Conservation (phyloP, 306 rosid species). For the Quercus berberidifolia region DNA sequence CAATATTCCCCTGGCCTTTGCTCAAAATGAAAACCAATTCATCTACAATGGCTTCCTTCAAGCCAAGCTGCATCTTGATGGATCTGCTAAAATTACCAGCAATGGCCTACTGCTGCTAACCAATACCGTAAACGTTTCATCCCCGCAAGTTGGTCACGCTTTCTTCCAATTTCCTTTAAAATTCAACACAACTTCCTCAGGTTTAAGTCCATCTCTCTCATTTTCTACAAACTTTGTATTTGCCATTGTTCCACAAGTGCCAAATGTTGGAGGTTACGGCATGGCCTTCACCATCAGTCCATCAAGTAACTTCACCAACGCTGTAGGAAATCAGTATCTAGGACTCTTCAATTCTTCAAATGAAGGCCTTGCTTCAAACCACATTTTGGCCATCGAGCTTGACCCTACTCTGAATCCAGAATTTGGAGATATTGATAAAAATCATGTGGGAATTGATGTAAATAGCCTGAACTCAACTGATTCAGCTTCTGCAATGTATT, state of each 20-base stretch:
- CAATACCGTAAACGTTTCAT: neutral
- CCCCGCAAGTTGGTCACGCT: neutral
- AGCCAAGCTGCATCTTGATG: neutral
- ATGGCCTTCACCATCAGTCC: constrained; percentile 26
- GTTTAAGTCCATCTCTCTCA: neutral
- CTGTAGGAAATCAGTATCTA: neutral
- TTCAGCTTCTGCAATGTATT: constrained; percentile 10
- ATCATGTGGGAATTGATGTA: constrained; percentile 36
- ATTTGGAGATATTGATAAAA: neutral
- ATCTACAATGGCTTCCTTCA: neutral
- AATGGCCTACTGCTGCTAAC: neutral
- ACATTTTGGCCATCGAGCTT: constrained; percentile 33
- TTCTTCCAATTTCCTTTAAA: neutral
- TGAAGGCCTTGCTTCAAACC: constrained; percentile 1
- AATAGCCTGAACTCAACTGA: constrained; percentile 11
- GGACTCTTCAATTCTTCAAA: neutral
- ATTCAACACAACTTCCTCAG: neutral
- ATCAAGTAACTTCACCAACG: constrained; percentile 1
- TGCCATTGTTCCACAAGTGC: neutral
- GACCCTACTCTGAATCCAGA: neutral
- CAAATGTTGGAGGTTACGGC: constrained; percentile 19
- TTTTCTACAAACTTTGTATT: constrained; percentile 1
- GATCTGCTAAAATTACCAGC: neutral
- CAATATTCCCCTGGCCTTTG: neutral
- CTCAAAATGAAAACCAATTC: neutral